A percentile compares a stretch with the other conserved stretches of the same genome.
These are phyloP conservation scores for Boletus nobilissimus DNA, from an alignment of 1,284 basidiomycete species.

Conservation along the genomic window DNA sequence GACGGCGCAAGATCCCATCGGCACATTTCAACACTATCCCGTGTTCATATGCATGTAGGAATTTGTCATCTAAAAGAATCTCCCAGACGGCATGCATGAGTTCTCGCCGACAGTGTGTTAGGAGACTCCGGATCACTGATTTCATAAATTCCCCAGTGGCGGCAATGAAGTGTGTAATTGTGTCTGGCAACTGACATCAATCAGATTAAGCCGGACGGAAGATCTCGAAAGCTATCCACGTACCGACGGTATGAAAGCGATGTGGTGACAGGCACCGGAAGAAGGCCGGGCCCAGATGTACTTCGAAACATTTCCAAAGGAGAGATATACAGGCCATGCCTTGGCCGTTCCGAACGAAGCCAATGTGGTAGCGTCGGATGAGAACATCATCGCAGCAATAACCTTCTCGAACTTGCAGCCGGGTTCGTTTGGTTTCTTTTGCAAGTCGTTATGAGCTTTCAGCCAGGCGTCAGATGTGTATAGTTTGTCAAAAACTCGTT, in stretches of 20 bases:
- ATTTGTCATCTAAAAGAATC: conserved; percentile 26
- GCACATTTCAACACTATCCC: conserved; percentile 44
- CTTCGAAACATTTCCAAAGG: conserved; percentile 52
- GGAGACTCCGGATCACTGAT: neutral
- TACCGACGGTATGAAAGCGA: conserved; percentile 14
- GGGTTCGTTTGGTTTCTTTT: conserved; percentile 1
- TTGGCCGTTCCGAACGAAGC: conserved; percentile 25
- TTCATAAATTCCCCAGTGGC: neutral
- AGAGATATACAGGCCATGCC: conserved; percentile 49
- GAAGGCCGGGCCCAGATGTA: conserved; percentile 32
- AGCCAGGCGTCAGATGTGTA: no score
- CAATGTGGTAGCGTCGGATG: conserved; percentile 5
- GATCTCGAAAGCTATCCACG: neutral
- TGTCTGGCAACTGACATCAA: neutral
- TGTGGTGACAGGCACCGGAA: conserved; percentile 7
- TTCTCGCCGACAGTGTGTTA: conserved; percentile 10
- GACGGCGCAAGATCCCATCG: conserved; percentile 37
- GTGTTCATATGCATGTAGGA: conserved; percentile 44
- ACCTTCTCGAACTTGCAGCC: conserved; percentile 8
- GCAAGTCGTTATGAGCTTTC: no score
- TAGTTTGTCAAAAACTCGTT: no score
- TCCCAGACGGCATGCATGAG: conserved; percentile 13
- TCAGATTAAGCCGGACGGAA: no score
- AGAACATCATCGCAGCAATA: conserved; percentile 12
- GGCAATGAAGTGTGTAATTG: neutral